Evolutionary conservation across 140 eudicot species (phyloP).

Genomic region (Cichorium intybus): DNA sequence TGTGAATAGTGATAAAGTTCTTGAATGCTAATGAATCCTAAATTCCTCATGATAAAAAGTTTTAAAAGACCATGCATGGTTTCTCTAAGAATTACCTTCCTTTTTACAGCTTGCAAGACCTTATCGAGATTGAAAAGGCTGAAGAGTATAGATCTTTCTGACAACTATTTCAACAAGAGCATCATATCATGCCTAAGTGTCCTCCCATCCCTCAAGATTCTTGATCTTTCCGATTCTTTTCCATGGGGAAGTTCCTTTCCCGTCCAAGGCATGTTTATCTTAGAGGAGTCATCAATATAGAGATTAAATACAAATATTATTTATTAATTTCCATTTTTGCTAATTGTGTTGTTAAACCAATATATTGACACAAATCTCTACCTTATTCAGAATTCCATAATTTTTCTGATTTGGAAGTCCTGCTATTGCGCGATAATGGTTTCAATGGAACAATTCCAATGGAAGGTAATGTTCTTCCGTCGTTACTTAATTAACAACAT

Average conservation of each 20-base stretch:
- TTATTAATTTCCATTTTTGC: background rate
- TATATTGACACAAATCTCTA: background rate
- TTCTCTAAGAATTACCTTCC: background rate
- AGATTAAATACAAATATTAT: too few species aligned
- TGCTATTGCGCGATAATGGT: background rate
- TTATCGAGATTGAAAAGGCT: conserved; percentile 12
- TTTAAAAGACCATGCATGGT: background rate
- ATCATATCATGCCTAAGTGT: conserved; percentile 11
- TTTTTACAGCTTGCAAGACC: background rate
- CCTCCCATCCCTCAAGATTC: conserved; percentile 13
- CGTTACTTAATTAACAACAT: too few species aligned
- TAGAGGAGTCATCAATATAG: too few species aligned
- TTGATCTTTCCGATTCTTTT: background rate
- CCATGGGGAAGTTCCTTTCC: background rate
- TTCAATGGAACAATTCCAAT: background rate
- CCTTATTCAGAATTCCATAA: background rate
- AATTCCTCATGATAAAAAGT: background rate
- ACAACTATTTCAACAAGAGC: background rate
- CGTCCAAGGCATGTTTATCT: conserved; percentile 7
- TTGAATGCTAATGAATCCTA: background rate
- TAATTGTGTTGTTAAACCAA: background rate
- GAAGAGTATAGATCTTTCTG: background rate
- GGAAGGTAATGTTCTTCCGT: background rate
- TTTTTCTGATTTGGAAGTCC: background rate
- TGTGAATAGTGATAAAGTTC: background rate